These are phyloP conservation scores for Colletotrichum lentis DNA, from an alignment of 2,329 filamentous ascomycete genomes.

Conservation along the genomic window DNA sequence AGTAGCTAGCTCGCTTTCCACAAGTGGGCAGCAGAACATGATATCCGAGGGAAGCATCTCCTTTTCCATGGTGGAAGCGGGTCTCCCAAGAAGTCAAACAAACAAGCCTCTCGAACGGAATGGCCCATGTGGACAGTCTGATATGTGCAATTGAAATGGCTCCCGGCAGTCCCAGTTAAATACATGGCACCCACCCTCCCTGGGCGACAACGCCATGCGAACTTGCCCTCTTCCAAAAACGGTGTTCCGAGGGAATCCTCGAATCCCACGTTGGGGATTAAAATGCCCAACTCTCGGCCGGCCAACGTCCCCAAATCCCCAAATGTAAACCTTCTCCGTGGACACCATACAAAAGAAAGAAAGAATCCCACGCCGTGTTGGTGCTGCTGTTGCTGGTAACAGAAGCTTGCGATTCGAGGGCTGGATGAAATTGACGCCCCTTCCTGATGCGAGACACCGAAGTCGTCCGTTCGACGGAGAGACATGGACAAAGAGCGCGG, in stretches of 20 bases:
- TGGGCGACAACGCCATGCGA: neutral
- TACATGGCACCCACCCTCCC: neutral
- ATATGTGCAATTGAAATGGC: conserved; percentile 24
- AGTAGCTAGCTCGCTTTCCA: neutral
- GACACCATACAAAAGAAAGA: neutral
- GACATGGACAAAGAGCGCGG: neutral
- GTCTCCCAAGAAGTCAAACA: no score
- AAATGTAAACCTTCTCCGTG: neutral
- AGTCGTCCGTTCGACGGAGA: neutral
- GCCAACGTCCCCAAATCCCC: neutral
- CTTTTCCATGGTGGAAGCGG: neutral
- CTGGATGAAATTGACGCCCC: conserved; percentile 11
- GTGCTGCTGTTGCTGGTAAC: neutral
- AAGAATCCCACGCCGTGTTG: no score
- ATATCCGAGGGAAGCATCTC: neutral
- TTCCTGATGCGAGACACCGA: conserved; percentile 31
- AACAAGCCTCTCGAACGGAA: neutral
- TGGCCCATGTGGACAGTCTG: neutral
- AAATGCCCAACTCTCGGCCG: neutral
- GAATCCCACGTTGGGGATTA: neutral
- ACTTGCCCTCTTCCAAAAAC: neutral
- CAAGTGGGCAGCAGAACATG: no score
- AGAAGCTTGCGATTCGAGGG: neutral
- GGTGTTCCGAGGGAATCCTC: neutral
- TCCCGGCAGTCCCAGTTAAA: neutral